Conservation (phyloP, 176 grass and related monocot genomes). For the Luzula sylvatica region DNA sequence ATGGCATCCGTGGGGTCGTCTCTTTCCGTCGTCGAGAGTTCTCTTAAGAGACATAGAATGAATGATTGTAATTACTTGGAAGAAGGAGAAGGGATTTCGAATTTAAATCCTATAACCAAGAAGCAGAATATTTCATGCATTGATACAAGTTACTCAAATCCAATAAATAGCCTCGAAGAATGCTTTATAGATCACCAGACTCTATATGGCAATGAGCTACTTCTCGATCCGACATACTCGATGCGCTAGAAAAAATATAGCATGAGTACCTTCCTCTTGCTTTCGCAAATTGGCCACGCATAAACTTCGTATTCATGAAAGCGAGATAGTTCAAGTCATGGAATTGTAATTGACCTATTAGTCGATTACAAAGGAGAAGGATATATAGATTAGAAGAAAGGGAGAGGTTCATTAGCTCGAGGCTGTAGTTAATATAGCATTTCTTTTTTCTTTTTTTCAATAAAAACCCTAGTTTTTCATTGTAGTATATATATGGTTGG, state of each 20-base stretch:
- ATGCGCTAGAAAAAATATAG: conserved; percentile 20
- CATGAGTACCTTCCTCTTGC: neutral
- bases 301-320: neutral
- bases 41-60: conserved; percentile 21
- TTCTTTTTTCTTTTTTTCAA: neutral
- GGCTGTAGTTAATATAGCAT: neutral
- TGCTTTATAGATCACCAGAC: conserved; percentile 22
- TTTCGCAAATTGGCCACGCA: neutral
- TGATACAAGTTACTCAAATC: conserved; percentile 40
- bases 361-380: neutral
- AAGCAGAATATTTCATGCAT: conserved; percentile 45
- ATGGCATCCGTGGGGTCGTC: conserved; percentile 2
- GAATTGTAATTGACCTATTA: conserved; percentile 1
- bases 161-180: conserved; percentile 15
- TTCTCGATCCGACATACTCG: conserved; percentile 44
- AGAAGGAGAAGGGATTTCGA: conserved; percentile 14
- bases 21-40: conserved; percentile 4
- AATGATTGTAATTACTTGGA: conserved; percentile 17
- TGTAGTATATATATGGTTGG: conserved; percentile 1
- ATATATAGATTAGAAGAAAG: neutral
- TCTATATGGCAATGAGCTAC: conserved; percentile 38
- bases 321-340: conserved; percentile 2
- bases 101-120: conserved; percentile 25
- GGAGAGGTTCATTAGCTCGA: neutral
- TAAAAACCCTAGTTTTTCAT: neutral